phyloP scores from a whole-genome alignment of 139 green algal genomes.

The Microglena sp. region DNA sequence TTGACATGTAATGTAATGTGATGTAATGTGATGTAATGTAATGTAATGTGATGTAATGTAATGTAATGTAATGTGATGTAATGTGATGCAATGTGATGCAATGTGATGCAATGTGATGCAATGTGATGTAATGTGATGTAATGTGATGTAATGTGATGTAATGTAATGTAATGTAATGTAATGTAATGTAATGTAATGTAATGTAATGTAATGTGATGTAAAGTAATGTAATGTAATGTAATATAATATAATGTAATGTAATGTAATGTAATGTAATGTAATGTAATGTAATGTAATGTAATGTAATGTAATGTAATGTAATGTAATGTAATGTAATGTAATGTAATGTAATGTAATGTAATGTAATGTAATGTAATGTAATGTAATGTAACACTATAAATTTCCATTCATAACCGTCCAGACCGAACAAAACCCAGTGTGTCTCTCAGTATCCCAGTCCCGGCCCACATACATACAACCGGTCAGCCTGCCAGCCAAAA shows the following conservation, averaged over 20 bases:
- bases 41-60: too few relatives aligned
- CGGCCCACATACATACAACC: too few relatives aligned
- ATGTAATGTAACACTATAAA: background rate
- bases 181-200: background rate
- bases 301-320: background rate
- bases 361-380: constrained; percentile 2
- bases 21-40: too few relatives aligned
- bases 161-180: background rate
- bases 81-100: background rate
- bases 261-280: background rate
- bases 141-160: background rate
- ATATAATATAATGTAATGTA: background rate
- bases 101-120: background rate
- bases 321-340: background rate
- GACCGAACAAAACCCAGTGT: too few relatives aligned
- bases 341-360: background rate
- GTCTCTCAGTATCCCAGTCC: too few relatives aligned
- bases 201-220: background rate
- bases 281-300: background rate
- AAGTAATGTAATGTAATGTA: background rate
- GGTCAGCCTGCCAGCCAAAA: too few relatives aligned
- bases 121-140: background rate
- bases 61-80: too few relatives aligned
- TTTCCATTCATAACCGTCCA: background rate
- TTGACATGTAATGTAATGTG: too few relatives aligned